Conservation (phyloP, 2,329 filamentous ascomycete species). For the Zymoseptoria tritici region DNA sequence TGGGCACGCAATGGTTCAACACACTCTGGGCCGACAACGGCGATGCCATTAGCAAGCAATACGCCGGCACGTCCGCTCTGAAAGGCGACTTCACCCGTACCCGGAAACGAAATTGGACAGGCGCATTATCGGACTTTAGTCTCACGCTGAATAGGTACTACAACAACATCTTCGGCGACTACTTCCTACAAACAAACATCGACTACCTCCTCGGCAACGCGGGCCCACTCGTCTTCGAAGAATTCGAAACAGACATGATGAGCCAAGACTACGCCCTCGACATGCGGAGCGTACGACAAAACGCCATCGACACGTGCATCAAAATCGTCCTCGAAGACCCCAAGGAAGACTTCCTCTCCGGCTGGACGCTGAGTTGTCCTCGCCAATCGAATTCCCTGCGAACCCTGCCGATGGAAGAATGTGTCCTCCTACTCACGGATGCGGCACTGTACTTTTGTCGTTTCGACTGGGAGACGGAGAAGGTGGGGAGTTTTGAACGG, state of each 20-base stretch:
- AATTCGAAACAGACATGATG: constrained; percentile 92
- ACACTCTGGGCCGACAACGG: constrained; percentile 93
- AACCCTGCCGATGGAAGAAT: constrained; percentile 73
- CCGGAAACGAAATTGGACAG: constrained; percentile 80
- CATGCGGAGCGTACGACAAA: constrained; percentile 72
- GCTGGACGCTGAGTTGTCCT: constrained; percentile 82
- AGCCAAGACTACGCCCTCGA: constrained; percentile 86
- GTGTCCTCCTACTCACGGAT: constrained; percentile 79
- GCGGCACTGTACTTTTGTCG: constrained; percentile 79
- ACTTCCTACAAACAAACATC: constrained; percentile 93
- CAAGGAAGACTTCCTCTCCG: constrained; percentile 76
- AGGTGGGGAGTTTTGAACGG: constrained; percentile 85
- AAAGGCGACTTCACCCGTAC: constrained; percentile 96
- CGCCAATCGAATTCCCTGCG: constrained; percentile 59
- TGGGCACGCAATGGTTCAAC: constrained; percentile 88
- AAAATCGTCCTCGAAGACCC: constrained; percentile 75
- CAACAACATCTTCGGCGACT: constrained; percentile 92
- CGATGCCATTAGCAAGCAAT: constrained; percentile 90
- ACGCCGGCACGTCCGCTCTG: constrained; percentile 88
- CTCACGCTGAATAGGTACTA: constrained; percentile 75
- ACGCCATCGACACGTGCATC: constrained; percentile 81
- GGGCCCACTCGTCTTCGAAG: constrained; percentile 75
- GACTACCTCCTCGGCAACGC: constrained; percentile 91
- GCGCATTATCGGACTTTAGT: constrained; percentile 83
- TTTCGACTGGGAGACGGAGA: constrained; percentile 93